phyloP scores from a whole-genome alignment of 345 rosid species.

The Adansonia digitata region DNA sequence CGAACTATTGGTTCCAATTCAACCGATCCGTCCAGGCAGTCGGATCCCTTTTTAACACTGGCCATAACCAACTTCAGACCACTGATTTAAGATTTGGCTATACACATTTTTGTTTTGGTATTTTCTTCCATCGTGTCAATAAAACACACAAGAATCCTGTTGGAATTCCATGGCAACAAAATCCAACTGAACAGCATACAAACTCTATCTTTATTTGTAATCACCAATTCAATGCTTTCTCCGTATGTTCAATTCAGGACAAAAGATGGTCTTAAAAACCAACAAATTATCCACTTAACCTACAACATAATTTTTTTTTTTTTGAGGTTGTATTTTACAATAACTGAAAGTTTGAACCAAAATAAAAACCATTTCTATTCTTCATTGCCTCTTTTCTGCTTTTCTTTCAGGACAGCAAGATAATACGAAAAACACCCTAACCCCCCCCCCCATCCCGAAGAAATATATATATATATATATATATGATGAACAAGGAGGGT shows the following conservation, averaged over 20 bases:
- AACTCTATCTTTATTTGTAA: neutral
- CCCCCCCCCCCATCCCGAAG: neutral
- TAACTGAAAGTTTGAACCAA: neutral
- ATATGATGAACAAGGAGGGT: neutral
- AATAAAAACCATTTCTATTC: neutral
- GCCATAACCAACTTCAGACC: too few species aligned
- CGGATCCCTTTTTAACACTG: too few species aligned
- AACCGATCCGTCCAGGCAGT: too few species aligned
- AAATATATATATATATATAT: too few species aligned
- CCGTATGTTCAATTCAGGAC: neutral
- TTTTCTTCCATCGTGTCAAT: too few species aligned
- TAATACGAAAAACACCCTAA: neutral
- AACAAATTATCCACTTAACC: neutral
- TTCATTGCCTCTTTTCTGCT: neutral
- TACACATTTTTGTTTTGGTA: too few species aligned
- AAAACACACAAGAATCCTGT: neutral
- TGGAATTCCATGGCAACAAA: neutral
- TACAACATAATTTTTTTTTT: too few species aligned
- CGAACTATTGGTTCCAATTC: too few species aligned
- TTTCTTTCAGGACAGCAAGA: neutral
- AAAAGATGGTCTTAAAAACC: neutral
- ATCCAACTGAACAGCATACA: neutral
- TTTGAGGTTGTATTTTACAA: neutral
- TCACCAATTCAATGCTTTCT: neutral
- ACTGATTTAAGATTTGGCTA: too few species aligned